Evolutionary conservation across 2,329 filamentous ascomycete species (phyloP).

Genomic region (Colletotrichum noveboracense): DNA sequence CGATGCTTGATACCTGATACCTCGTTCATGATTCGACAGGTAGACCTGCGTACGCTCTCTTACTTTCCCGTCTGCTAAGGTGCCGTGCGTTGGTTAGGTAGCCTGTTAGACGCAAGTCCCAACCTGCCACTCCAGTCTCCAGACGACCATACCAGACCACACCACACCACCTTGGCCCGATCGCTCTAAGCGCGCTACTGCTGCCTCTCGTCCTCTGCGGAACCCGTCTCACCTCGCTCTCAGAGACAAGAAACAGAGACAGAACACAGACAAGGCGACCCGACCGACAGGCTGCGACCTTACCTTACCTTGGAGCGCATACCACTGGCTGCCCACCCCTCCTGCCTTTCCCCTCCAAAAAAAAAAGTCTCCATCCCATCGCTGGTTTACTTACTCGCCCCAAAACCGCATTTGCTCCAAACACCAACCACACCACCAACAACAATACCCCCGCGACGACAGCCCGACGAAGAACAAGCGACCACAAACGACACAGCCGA

Average conservation of each 20-base stretch:
- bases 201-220: background rate
- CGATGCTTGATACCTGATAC: background rate
- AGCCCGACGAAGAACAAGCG: background rate
- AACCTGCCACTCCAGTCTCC: background rate
- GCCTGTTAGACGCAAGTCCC: background rate
- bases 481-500: background rate
- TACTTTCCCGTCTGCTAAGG: background rate
- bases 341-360: background rate
- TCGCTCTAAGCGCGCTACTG: conserved; percentile 9
- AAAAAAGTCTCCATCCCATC: background rate
- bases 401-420: background rate
- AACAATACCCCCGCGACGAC: background rate
- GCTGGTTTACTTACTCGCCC: background rate
- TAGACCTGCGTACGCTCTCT: background rate
- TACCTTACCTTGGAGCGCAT: background rate
- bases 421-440: background rate
- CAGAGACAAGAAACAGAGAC: background rate
- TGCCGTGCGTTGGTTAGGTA: background rate
- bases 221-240: background rate
- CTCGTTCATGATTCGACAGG: background rate
- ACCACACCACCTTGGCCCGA: background rate
- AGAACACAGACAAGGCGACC: background rate
- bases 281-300: background rate
- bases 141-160: background rate
- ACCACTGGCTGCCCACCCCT: background rate